Conservation (phyloP, 1,139 yeast species). For the Geotrichum armillariae region DNA sequence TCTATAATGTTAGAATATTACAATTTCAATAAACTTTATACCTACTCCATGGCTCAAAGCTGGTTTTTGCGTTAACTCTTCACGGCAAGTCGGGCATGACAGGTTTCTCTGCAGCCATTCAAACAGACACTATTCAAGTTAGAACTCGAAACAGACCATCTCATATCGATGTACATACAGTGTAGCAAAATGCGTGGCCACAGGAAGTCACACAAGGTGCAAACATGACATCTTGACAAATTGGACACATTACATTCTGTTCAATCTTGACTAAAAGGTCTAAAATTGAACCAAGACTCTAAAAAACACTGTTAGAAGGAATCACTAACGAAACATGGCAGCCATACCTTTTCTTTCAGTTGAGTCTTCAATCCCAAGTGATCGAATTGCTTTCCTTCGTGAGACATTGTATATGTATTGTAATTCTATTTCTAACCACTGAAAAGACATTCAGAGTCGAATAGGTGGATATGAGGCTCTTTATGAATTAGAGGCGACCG, state of each 20-base stretch:
- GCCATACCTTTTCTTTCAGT: conserved; percentile 6
- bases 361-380: conserved; percentile 7
- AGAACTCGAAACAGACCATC: not conserved
- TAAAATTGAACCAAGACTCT: conserved; percentile 15
- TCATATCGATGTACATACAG: conserved; percentile 24
- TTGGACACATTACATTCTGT: conserved; percentile 34
- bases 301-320: not conserved
- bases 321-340: not conserved
- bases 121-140: conserved; percentile 28
- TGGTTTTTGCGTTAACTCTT: conserved; percentile 26
- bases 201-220: conserved; percentile 38
- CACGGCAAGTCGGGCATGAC: conserved; percentile 35
- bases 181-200: conserved; percentile 40
- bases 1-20: conserved; percentile 12
- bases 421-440: not conserved
- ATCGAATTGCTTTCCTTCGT: conserved; percentile 8
- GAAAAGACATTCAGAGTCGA: not conserved
- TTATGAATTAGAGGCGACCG: no score
- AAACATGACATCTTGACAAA: conserved; percentile 39
- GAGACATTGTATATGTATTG: conserved; percentile 1
- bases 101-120: conserved; percentile 32
- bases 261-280: conserved; percentile 26
- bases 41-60: conserved; percentile 25
- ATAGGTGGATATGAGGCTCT: no score
- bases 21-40: not conserved